Base-by-base conservation (phyloP, 2,329 filamentous ascomycete species). In the Dactylonectria macrodidyma region DNA sequence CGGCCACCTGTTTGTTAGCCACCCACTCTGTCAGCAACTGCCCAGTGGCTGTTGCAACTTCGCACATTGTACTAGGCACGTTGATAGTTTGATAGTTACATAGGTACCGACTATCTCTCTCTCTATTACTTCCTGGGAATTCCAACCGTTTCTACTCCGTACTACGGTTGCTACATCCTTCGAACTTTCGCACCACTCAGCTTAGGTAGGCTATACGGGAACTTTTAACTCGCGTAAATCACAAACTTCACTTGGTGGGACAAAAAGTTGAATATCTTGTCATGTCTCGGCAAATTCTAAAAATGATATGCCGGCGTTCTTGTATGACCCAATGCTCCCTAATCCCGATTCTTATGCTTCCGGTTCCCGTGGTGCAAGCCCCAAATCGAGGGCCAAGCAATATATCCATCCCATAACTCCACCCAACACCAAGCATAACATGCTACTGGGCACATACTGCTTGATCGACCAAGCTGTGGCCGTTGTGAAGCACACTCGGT, bases 341-440 rank as follows among this genome's bases (percentile, higher is more conserved):
- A 30, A 5, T 4, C 41, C 41, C 41, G 24, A 36, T 22, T 33
- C 57, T 33, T 51, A 22, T 26, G 19, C 16, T 19, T 24, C 33
- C 44, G 38, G 44, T 62, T 41, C 59, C 51, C 48, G 19, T 41
- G 50, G 30, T 51, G 44, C 41, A 56, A 30, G 41, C 16, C 41
- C 51, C 12, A 26, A 26, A 38, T 6, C 41, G 26, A 30, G 41
- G 19, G 36, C 10, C 41, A 30, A 30, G 41, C 33, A 5, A 10
- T 30, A 14, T 16, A 51, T 56, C 36, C 54, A 11, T 44, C 54
- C 30, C 22, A 56, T 41, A 24, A 30, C 46, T 57, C 60, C 60
- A 41, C 46, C 46, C 52, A 63, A 63, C 60, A 54, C 60, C 60
- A 44, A 63, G 44, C 22, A 63, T 44, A 36, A 24, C 22, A 46